A percentile compares a stretch with the other conserved stretches of the same genome.
Evolutionary conservation across 1,284 basidiomycete genomes (phyloP).

Genomic region (Leccinum insigne): DNA sequence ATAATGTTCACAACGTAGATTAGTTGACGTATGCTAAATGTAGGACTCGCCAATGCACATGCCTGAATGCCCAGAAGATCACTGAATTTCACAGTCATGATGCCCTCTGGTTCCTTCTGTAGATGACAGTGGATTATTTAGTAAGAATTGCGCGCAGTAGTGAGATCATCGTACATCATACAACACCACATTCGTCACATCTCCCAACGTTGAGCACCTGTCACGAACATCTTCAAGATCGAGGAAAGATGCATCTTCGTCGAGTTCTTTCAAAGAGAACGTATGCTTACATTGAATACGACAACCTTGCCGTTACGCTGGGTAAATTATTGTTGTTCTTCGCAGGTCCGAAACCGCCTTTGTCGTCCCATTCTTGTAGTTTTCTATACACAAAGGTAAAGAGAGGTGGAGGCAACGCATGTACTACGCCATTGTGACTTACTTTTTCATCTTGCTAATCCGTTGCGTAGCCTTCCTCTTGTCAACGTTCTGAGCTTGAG

Average conservation of each 20-base stretch:
- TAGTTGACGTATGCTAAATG: too few relatives aligned
- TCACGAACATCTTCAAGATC: constrained; percentile 76
- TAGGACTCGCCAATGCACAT: too few relatives aligned
- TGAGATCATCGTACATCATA: constrained; percentile 64
- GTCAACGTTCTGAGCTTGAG: constrained; percentile 46
- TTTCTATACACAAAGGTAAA: constrained; percentile 44
- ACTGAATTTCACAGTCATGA: constrained; percentile 97
- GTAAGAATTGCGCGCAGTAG: neutral
- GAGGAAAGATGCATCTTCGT: constrained; percentile 45
- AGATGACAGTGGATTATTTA: constrained; percentile 3
- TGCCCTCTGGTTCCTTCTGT: constrained; percentile 90
- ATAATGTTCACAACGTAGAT: too few relatives aligned
- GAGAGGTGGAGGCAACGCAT: neutral
- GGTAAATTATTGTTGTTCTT: too few relatives aligned
- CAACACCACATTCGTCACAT: constrained; percentile 93
- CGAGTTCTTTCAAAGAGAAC: too few relatives aligned
- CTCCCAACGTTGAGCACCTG: constrained; percentile 87
- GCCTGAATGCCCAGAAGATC: constrained; percentile 52
- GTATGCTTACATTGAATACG: too few relatives aligned
- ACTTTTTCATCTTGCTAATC: constrained; percentile 92
- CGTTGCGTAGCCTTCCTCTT: constrained; percentile 80
- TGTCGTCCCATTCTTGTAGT: constrained; percentile 84
- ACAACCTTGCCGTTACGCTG: too few relatives aligned
- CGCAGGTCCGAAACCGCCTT: too few relatives aligned
- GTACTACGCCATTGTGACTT: constrained; percentile 27